A percentile compares a stretch with the other conserved stretches of the same genome.
Evolutionary conservation across 306 rosid species (phyloP).

Genomic region (Pachyrhizus erosus): DNA sequence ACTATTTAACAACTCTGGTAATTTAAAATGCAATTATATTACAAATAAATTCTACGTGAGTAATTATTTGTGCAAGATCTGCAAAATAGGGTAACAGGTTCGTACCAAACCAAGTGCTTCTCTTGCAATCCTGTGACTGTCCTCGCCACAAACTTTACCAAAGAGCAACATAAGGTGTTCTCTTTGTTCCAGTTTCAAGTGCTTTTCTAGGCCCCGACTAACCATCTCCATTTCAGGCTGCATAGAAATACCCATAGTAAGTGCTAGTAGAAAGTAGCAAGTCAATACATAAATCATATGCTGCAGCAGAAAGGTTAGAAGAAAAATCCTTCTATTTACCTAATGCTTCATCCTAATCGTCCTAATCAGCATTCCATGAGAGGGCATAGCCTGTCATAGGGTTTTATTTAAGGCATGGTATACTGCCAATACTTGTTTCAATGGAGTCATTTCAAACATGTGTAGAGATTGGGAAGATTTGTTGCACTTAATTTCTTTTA

Average conservation of each 20-base stretch:
- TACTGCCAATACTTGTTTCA: constrained; percentile 4
- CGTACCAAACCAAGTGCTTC: constrained; percentile 93
- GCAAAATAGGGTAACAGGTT: constrained; percentile 32
- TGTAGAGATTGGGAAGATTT: neutral
- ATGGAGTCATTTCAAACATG: constrained; percentile 31
- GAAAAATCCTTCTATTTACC: constrained; percentile 13
- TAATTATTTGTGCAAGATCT: neutral
- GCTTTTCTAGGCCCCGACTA: constrained; percentile 77
- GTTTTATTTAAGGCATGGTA: neutral
- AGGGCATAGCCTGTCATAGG: neutral
- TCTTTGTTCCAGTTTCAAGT: constrained; percentile 79
- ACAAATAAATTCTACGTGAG: neutral
- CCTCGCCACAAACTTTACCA: constrained; percentile 67
- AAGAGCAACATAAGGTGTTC: constrained; percentile 72
- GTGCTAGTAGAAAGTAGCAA: constrained; percentile 22
- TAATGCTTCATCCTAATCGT: constrained; percentile 6
- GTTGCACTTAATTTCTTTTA: constrained; percentile 23
- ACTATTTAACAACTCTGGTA: too few species aligned
- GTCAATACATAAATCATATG: constrained; percentile 32
- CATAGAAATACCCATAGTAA: constrained; percentile 38
- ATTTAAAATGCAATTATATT: neutral
- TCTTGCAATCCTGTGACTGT: constrained; percentile 63
- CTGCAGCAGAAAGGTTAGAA: constrained; percentile 32
- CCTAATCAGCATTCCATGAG: constrained; percentile 5
- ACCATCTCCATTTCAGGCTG: constrained; percentile 99